A percentile compares a stretch with the other conserved stretches of the same genome.
Conservation (phyloP, 2,329 filamentous ascomycete genomes). For the Ambrosiella beaveri region DNA sequence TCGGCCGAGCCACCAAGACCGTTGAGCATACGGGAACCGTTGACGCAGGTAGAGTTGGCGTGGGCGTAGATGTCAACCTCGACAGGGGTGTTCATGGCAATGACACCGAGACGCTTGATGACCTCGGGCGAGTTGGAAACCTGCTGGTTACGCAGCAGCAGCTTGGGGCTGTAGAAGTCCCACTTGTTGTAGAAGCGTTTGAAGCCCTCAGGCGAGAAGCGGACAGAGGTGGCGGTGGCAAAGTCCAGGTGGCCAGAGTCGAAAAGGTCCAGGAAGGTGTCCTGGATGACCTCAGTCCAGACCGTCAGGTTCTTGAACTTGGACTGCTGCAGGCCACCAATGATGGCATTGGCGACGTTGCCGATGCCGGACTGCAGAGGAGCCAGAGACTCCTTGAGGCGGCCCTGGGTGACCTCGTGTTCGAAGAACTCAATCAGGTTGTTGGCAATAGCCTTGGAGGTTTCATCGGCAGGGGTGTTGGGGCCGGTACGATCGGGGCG, state of each 20-base stretch:
- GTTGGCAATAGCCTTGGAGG: constrained; percentile 52
- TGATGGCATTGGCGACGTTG: constrained; percentile 84
- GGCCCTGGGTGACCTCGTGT: constrained; percentile 64
- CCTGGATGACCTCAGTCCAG: constrained; percentile 86
- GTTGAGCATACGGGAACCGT: constrained; percentile 77
- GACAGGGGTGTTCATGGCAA: constrained; percentile 89
- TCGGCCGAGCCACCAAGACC: constrained; percentile 68
- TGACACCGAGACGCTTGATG: constrained; percentile 70
- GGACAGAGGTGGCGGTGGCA: constrained; percentile 75
- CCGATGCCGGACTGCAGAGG: constrained; percentile 79
- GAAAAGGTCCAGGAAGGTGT: constrained; percentile 84
- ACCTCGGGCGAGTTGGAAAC: constrained; percentile 84
- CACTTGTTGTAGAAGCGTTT: constrained; percentile 78
- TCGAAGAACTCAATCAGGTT: constrained; percentile 72
- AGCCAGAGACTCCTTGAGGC: constrained; percentile 59
- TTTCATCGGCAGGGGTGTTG: constrained; percentile 60
- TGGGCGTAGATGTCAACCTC: constrained; percentile 92
- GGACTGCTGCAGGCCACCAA: constrained; percentile 63
- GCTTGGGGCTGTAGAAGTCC: constrained; percentile 63
- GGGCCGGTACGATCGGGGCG: constrained; percentile 60
- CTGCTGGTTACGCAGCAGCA: constrained; percentile 72
- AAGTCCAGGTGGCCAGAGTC: constrained; percentile 78
- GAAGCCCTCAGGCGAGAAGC: constrained; percentile 82
- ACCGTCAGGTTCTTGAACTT: constrained; percentile 80
- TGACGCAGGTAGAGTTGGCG: constrained; percentile 78